A percentile compares a stretch with the other conserved stretches of the same genome.
phyloP scores from a whole-genome alignment of 805 yeast genomes.

The Yarrowia bubula region DNA sequence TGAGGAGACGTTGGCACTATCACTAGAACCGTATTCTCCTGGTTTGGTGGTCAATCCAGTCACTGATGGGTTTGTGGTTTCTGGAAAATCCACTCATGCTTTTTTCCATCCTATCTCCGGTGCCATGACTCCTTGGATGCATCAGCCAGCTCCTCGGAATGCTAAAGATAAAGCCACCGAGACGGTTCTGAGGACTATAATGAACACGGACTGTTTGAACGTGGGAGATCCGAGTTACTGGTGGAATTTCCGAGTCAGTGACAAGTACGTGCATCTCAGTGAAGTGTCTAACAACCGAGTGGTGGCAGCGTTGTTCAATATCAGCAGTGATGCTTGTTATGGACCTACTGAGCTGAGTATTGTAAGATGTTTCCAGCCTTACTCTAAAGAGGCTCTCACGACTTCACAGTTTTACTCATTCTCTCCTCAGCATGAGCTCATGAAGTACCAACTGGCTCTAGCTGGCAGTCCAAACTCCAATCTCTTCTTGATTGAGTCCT shows the following conservation, averaged over 20 bases:
- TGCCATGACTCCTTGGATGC: constrained; percentile 3
- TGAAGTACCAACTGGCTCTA: neutral
- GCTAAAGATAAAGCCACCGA: neutral
- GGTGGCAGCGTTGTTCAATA: neutral
- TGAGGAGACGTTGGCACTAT: neutral
- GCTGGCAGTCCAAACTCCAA: constrained; percentile 9
- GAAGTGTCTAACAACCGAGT: neutral
- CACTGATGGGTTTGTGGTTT: neutral
- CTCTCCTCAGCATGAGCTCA: neutral
- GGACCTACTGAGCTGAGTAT: neutral
- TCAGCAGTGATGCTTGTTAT: neutral
- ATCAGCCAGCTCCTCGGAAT: neutral
- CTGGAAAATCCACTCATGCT: neutral
- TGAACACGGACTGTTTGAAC: neutral
- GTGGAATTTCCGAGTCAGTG: neutral
- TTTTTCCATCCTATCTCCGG: neutral
- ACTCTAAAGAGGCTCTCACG: neutral
- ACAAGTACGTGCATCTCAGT: neutral
- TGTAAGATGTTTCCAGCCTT: neutral
- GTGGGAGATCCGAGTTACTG: constrained; percentile 7
- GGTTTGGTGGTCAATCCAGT: neutral
- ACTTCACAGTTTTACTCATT: neutral
- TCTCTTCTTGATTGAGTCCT: constrained; percentile 16
- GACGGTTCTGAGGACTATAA: neutral
- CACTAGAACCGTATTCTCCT: neutral